phyloP scores from a whole-genome alignment of 192 early-diverging fungal genomes.

The Coemansia sp. region DNA sequence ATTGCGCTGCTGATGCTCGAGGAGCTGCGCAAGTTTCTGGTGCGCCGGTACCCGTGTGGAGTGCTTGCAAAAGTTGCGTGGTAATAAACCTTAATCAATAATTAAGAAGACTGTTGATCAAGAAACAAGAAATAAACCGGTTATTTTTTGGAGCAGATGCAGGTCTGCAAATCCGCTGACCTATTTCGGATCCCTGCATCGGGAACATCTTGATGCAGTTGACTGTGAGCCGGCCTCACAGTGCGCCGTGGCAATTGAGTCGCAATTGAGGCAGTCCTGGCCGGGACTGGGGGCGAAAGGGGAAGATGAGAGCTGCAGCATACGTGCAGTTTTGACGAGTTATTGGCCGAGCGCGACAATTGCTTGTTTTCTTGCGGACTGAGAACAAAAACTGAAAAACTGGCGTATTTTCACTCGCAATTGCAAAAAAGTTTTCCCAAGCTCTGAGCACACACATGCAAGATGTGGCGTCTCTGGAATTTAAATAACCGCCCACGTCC shows the following conservation, averaged over 20 bases:
- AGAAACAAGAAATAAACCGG: too few relatives aligned
- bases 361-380: slow-evolving; percentile 2
- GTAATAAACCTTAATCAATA: slow-evolving; percentile 6
- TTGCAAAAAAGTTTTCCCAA: too few relatives aligned
- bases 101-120: not conserved
- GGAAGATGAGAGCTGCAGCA: too few relatives aligned
- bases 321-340: not conserved
- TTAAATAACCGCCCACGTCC: not conserved
- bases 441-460: too few relatives aligned
- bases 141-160: not conserved
- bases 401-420: too few relatives aligned
- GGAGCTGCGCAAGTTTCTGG: slow-evolving; percentile 57
- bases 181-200: not conserved
- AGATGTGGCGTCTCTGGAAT: not conserved
- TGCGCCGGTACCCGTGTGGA: slow-evolving; percentile 33
- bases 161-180: not conserved
- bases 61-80: slow-evolving; percentile 27
- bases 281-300: not conserved
- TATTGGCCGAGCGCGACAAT: not conserved
- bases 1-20: slow-evolving; percentile 55
- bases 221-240: too few relatives aligned
- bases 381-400: not conserved
- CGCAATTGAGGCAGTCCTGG: not conserved
- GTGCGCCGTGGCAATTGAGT: not conserved
- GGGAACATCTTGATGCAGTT: not conserved